Evolutionary conservation across 1,284 basidiomycete genomes (phyloP), one percentile per base, ranked within the genome.

Genomic region (Ceratobasidium papillatum): DNA sequence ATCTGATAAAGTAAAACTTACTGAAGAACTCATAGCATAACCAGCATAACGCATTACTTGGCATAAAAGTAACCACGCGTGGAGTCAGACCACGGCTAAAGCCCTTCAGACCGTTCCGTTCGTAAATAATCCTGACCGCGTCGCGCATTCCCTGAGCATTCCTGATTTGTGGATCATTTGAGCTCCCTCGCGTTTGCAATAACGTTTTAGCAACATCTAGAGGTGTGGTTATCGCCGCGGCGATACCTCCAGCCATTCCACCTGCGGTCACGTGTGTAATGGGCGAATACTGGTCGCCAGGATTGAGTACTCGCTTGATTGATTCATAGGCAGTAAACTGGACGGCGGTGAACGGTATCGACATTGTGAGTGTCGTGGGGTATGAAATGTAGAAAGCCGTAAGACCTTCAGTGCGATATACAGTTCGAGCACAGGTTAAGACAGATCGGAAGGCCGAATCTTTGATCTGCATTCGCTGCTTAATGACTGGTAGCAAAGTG

Each of bases 171-270:
- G 87, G 81, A 80, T 99, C 96, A 3, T 85, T 83, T 41, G 93
- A 92, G 32, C 90, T 90, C 30, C 98, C 98, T 74, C 96, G 87
- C 34, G 98, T 99, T 83, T 99, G 98, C 43, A 99, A 84, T 77
- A 98, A 88, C 49, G 95, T 98, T 86, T 99, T 99, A 78, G 96
- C 95, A n/a, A 99, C 98, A 82, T 99, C 98, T 68, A 99, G 86
- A 2, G 98, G 98, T 14, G 95, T 99, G 30, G 98, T 99, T 25
- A 98, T 90, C 14, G 94, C 97, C 0, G 95, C 98, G 3, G 96
- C 98, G 12, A 99, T 90, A 30, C 90, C 98, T 62, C 98, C 98
- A 0, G 98, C 94, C 36, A 97, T 84, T 49, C 94, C 98, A 64
- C 98, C 98, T 0, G 96, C 92, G 45, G 92, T 85, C 76, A 96